Evolutionary conservation across 2,329 filamentous ascomycete species (phyloP).

Genomic region (Cordyceps militaris): DNA sequence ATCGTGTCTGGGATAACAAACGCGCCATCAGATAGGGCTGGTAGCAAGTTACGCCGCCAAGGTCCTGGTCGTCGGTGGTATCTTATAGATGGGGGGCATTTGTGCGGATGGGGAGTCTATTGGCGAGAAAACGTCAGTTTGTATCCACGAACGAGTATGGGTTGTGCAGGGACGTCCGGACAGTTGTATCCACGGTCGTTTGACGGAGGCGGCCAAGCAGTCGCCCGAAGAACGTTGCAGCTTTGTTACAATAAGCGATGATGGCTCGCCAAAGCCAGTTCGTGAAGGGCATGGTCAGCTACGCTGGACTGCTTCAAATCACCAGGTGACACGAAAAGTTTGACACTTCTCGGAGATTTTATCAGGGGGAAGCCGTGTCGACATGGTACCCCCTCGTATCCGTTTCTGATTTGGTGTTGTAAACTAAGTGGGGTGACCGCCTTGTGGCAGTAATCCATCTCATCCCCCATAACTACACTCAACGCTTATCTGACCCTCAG

Average conservation of each 20-base stretch:
- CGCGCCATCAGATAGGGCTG: constrained; percentile 17
- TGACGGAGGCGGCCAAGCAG: not conserved
- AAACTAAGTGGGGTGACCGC: too few relatives aligned
- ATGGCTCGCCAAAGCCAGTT: not conserved
- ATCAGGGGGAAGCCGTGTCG: too few relatives aligned
- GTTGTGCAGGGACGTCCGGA: not conserved
- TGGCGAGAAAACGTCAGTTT: not conserved
- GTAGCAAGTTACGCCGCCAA: constrained; percentile 17
- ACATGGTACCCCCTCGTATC: too few relatives aligned
- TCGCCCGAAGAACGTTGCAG: not conserved
- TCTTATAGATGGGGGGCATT: not conserved
- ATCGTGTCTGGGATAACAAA: constrained; percentile 17
- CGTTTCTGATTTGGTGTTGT: too few relatives aligned
- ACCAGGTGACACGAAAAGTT: not conserved
- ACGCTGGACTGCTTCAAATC: not conserved
- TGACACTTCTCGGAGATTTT: too few relatives aligned
- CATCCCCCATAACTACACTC: too few relatives aligned
- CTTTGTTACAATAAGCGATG: not conserved
- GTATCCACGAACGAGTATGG: not conserved
- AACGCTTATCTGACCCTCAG: too few relatives aligned
- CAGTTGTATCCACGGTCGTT: not conserved
- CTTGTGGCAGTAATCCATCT: too few relatives aligned
- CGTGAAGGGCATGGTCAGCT: not conserved
- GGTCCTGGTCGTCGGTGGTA: constrained; percentile 10
- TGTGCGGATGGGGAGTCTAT: not conserved